Percentiles rank a stretch among this genome's conserved stretches.
phyloP scores from a whole-genome alignment of 1,284 basidiomycete genomes.

The Apiotrichum sp. region DNA sequence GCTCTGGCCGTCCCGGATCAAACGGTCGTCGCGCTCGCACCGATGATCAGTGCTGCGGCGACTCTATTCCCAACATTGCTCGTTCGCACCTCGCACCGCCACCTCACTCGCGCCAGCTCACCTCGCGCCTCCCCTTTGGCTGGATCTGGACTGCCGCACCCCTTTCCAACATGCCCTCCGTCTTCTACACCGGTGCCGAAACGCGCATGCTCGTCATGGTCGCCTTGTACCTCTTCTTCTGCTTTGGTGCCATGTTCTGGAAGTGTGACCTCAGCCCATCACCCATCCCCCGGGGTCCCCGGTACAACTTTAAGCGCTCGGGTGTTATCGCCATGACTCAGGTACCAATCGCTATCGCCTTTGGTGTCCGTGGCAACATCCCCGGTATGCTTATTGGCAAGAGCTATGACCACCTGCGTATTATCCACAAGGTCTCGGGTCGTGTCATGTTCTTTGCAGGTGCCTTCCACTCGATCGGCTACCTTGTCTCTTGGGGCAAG shows the following conservation, averaged over 20 bases:
- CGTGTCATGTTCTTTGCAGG: slow-evolving; percentile 60
- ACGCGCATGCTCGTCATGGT: slow-evolving; percentile 30
- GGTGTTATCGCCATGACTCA: slow-evolving; percentile 40
- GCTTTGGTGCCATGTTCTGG: slow-evolving; percentile 31
- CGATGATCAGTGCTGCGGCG: neutral
- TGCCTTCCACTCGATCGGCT: slow-evolving; percentile 54
- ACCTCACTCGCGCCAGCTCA: slow-evolving; percentile 28
- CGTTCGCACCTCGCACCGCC: slow-evolving; percentile 24
- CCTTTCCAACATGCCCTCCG: slow-evolving; percentile 22
- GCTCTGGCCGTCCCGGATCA: neutral
- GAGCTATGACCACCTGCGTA: slow-evolving; percentile 71
- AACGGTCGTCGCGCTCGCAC: neutral
- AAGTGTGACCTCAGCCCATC: slow-evolving; percentile 18
- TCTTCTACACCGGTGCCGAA: slow-evolving; percentile 27
- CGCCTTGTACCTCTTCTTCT: slow-evolving; percentile 28
- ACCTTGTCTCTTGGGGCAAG: slow-evolving; percentile 31
- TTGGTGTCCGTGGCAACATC: slow-evolving; percentile 44
- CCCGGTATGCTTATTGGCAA: slow-evolving; percentile 53
- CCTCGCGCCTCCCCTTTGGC: slow-evolving; percentile 26
- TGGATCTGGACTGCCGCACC: slow-evolving; percentile 28
- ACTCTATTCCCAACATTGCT: neutral
- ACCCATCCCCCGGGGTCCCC: slow-evolving; percentile 25
- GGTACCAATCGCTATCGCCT: slow-evolving; percentile 39
- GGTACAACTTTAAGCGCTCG: slow-evolving; percentile 34
- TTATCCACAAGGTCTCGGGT: slow-evolving; percentile 69